Percentiles rank a stretch among this genome's conserved stretches.
phyloP scores from a whole-genome alignment of 73 alveolate genomes.

The Tetrahymena thermophila region DNA sequence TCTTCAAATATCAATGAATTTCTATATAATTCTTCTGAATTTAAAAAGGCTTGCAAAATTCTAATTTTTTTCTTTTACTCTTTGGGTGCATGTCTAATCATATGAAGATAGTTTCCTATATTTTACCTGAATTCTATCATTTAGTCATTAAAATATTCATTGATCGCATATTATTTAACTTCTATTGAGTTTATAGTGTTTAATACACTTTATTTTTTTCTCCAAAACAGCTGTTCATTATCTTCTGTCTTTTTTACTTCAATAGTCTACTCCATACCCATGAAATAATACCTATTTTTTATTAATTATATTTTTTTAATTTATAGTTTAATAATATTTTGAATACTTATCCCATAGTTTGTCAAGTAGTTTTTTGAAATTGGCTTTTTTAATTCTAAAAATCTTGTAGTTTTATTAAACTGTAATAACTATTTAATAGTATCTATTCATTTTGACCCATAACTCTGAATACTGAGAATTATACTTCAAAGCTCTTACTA shows the following conservation, averaged over 20 bases:
- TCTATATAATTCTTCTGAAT: not conserved
- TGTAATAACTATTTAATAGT: not conserved
- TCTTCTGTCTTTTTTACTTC: not conserved
- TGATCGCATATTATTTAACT: not conserved
- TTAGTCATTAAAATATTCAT: not conserved
- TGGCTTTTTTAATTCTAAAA: not conserved
- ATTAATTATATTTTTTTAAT: not conserved
- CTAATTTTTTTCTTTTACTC: not conserved
- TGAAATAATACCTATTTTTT: not conserved
- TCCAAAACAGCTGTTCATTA: not conserved
- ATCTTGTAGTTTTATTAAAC: not conserved
- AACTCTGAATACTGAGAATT: not conserved
- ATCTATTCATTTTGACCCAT: not conserved
- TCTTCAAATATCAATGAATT: not conserved
- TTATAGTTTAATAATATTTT: not conserved
- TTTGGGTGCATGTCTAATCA: not conserved
- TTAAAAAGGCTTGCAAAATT: not conserved
- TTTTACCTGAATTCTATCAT: not conserved
- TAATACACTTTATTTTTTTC: not conserved
- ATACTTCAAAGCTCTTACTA: not conserved
- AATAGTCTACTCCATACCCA: not conserved
- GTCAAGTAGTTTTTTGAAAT: not conserved
- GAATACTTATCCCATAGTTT: not conserved
- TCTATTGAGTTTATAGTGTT: not conserved
- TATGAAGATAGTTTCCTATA: not conserved